These are phyloP conservation scores for Chalciporus chontae DNA, from an alignment of 768 basidiomycete genomes.

Conservation along the genomic window DNA sequence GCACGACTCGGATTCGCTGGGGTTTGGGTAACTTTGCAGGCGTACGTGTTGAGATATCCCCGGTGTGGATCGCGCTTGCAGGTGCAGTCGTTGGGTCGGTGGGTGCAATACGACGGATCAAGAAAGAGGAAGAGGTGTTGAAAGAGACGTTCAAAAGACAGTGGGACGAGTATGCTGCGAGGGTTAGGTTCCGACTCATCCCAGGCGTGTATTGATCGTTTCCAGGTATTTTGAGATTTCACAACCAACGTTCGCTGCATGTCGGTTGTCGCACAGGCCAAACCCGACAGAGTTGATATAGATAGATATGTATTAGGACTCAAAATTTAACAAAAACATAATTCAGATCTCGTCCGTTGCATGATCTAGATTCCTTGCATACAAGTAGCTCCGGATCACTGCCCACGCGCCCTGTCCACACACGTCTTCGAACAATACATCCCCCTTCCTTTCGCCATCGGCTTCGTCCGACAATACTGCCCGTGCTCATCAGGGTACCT, in stretches of 20 bases:
- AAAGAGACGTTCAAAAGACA: slow-evolving; percentile 14
- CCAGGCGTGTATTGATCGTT: slow-evolving; percentile 43
- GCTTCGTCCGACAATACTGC: slow-evolving; percentile 23
- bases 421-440: slow-evolving; percentile 28
- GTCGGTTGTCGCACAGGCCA: no score
- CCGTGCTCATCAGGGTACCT: no score
- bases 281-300: no score
- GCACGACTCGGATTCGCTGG: neutral
- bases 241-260: no score
- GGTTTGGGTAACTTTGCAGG: slow-evolving; percentile 12
- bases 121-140: slow-evolving; percentile 12
- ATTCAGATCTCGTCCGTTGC: neutral
- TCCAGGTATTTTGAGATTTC: neutral
- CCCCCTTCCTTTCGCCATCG: slow-evolving; percentile 12
- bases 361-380: neutral
- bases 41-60: slow-evolving; percentile 28
- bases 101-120: slow-evolving; percentile 9
- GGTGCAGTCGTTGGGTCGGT: slow-evolving; percentile 4
- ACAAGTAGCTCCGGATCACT: neutral
- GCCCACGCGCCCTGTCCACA: slow-evolving; percentile 16
- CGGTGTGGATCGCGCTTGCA: slow-evolving; percentile 5
- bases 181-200: slow-evolving; percentile 46
- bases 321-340: neutral
- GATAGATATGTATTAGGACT: neutral
- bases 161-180: slow-evolving; percentile 37